Evolutionary conservation across 208 protist species (phyloP), one percentile per base, ranked within the genome.

Genomic region (Crithidia bombi): DNA sequence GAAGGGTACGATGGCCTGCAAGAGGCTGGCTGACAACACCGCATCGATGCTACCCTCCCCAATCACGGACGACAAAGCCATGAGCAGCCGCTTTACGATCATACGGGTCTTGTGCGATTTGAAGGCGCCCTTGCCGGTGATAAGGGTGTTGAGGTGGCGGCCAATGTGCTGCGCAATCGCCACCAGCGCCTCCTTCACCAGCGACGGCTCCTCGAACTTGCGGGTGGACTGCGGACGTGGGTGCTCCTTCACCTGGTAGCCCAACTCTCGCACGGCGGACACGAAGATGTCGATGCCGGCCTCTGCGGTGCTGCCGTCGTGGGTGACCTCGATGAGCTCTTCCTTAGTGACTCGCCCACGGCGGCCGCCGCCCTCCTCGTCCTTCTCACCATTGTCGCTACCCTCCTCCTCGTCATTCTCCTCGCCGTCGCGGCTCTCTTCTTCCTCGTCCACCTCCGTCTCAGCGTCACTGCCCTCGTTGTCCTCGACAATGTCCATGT

Each of bases 191-290:
- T 94, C 75, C 65, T 96, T 96, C 58, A 96, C 92, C 5, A 94
- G 71, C n/a, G 83, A 69, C n/a, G 92, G 89, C 32, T 96, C 87
- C 67, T 94, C 89, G 64, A 96, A 96, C 79, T 95, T 94, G 36
- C 89, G 87, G 11, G 79, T 88, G 1, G 87, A 79, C 73, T 73
- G 80, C 35, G 78, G 61, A n/a, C 81, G 79, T 5, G 82, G 82
- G n/a, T 78, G 78, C 68, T 96, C 87, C 65, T 87, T 86, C 36
- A 95, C 54, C 32, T 26, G 43, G 75, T 94, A 94, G 26, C 87
- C 87, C 17, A 96, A 69, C 76, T 94, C 87, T 10, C 89, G 90
- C 19, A 90, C 78, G 21, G 88, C 87, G 38, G 86, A 93, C 5
- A 93, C 83, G 59, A 95, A 93, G 21, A 93, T 80, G 61, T 95